Conservation (phyloP, 225 moss, liverwort and hornwort species). For the Rhytidiadelphus loreus region DNA sequence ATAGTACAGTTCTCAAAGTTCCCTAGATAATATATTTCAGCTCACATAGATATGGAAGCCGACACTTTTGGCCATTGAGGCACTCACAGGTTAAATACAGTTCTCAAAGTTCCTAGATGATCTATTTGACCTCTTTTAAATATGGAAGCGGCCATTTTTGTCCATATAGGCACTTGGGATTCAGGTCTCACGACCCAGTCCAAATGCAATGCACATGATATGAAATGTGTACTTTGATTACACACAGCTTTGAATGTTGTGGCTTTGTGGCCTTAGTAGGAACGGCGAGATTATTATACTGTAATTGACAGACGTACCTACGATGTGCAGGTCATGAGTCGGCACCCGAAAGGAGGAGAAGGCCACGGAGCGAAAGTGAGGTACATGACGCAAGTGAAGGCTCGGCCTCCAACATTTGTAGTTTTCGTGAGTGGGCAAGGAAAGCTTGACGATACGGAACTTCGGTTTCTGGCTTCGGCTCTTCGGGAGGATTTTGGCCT, state of each 20-base stretch:
- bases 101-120: background rate
- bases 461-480: slow-evolving; percentile 89
- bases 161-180: background rate
- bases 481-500: slow-evolving; percentile 83
- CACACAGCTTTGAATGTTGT: background rate
- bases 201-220: background rate
- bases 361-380: slow-evolving; percentile 80
- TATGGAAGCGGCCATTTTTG: background rate
- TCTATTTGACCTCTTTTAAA: background rate
- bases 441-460: slow-evolving; percentile 73
- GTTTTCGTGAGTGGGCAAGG: slow-evolving; percentile 89
- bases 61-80: background rate
- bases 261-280: background rate
- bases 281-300: background rate
- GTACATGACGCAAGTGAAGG: slow-evolving; percentile 98
- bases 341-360: slow-evolving; percentile 62
- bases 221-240: background rate
- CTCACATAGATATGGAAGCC: background rate
- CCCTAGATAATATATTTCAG: background rate
- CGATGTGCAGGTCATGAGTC: slow-evolving; percentile 65
- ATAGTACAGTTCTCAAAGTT: background rate
- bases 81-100: background rate
- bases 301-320: background rate
- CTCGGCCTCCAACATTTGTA: slow-evolving; percentile 94
- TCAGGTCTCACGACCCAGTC: background rate